phyloP scores from a whole-genome alignment of 2,329 filamentous ascomycete genomes.

The Trichoderma breve region DNA sequence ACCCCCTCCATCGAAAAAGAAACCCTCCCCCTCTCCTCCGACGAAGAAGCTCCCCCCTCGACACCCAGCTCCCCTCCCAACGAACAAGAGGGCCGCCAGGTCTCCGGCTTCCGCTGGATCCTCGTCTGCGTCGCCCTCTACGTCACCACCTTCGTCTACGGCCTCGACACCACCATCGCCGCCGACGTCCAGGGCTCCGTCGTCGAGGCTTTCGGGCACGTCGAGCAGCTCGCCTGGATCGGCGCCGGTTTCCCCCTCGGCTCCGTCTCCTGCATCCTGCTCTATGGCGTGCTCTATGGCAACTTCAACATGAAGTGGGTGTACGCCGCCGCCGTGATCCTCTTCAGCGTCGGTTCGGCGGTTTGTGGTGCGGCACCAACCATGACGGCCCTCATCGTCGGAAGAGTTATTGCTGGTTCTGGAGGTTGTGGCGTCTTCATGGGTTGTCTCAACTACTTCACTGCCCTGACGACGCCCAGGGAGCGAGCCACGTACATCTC shows the following conservation, averaged over 20 bases:
- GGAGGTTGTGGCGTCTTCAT: conserved; percentile 43
- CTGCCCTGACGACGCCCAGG: conserved; percentile 26
- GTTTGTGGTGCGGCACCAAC: conserved; percentile 43
- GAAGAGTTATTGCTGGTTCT: conserved; percentile 42
- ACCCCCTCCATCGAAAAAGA: neutral
- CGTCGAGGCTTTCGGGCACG: conserved; percentile 36
- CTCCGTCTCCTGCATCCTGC: conserved; percentile 38
- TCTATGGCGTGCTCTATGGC: conserved; percentile 38
- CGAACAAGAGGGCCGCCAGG: neutral
- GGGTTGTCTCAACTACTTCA: conserved; percentile 23
- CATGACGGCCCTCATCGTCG: conserved; percentile 46
- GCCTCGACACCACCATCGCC: conserved; percentile 47
- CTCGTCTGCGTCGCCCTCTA: conserved; percentile 17
- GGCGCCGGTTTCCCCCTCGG: conserved; percentile 41
- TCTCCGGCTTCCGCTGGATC: conserved; percentile 9
- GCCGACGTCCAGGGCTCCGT: conserved; percentile 47
- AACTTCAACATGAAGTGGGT: conserved; percentile 47
- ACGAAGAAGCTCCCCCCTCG: neutral
- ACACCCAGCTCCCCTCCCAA: neutral
- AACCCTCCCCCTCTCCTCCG: neutral
- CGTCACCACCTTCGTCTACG: conserved; percentile 14
- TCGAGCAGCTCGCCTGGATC: conserved; percentile 44
- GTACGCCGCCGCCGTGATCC: conserved; percentile 27
- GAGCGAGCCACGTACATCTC: conserved; percentile 30
- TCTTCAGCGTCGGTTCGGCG: conserved; percentile 32